phyloP scores from a whole-genome alignment of 306 rosid genomes.

The Phaseolus lunatus region DNA sequence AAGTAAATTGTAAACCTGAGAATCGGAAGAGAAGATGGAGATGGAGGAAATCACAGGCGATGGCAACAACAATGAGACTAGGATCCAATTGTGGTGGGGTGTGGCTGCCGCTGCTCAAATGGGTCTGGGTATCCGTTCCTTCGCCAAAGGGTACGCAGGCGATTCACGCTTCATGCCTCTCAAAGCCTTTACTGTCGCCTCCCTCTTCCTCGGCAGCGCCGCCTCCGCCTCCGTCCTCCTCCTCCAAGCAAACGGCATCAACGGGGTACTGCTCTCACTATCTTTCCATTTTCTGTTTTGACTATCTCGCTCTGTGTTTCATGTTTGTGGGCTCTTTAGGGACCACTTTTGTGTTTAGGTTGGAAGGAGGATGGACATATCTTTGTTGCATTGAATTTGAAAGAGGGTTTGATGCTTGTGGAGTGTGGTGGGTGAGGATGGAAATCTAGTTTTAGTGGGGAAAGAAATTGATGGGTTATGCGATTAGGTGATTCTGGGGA shows the following conservation, averaged over 20 bases:
- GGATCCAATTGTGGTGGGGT: constrained; percentile 72
- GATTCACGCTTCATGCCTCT: constrained; percentile 74
- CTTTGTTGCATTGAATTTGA: neutral
- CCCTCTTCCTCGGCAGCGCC: constrained; percentile 75
- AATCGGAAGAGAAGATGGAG: neutral
- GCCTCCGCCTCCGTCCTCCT: constrained; percentile 69
- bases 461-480: neutral
- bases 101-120: constrained; percentile 68
- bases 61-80: neutral
- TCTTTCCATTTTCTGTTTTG: neutral
- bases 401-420: neutral
- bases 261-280: constrained; percentile 51
- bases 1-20: neutral
- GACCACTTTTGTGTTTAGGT: neutral
- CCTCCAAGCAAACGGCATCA: constrained; percentile 67
- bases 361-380: neutral
- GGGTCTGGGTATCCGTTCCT: constrained; percentile 65
- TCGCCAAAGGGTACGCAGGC: constrained; percentile 54
- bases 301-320: neutral
- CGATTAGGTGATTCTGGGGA: neutral
- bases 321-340: neutral
- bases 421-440: too few relatives aligned
- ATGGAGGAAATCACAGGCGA: constrained; percentile 40
- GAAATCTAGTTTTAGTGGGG: neutral
- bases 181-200: constrained; percentile 81